Conservation (phyloP, 768 basidiomycete species). For the Amyloporia xantha region DNA sequence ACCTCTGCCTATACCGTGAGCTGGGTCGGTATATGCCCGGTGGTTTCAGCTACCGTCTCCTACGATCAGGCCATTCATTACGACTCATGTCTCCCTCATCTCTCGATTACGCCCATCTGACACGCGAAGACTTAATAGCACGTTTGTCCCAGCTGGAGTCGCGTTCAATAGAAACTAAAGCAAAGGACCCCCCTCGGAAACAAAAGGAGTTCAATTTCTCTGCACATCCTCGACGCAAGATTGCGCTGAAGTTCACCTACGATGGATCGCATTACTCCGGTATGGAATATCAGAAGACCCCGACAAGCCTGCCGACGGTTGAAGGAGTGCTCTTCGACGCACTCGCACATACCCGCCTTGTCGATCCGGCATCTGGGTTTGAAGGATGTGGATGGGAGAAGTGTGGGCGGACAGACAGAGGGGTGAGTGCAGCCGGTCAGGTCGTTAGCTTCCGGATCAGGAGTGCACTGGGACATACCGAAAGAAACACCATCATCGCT, state of each 20-base stretch:
- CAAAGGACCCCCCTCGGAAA: conserved; percentile 15
- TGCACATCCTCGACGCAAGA: conserved; percentile 72
- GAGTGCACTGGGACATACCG: conserved; percentile 42
- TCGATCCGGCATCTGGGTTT: conserved; percentile 66
- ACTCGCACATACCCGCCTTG: conserved; percentile 66
- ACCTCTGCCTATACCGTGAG: too few species aligned
- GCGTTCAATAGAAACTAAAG: conserved; percentile 16
- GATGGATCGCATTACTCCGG: conserved; percentile 91
- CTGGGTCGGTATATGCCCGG: conserved; percentile 26
- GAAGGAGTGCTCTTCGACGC: conserved; percentile 83
- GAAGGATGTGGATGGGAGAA: conserved; percentile 87
- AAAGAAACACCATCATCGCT: neutral
- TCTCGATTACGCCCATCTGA: conserved; percentile 44
- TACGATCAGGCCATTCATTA: conserved; percentile 23
- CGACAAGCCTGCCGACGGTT: conserved; percentile 80
- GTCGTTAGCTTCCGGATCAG: conserved; percentile 90
- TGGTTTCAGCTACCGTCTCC: conserved; percentile 29
- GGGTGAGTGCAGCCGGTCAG: conserved; percentile 92
- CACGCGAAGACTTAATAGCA: conserved; percentile 65
- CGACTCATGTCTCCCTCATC: conserved; percentile 31
- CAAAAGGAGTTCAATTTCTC: conserved; percentile 54
- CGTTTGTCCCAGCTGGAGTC: conserved; percentile 53
- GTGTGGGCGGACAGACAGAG: conserved; percentile 92
- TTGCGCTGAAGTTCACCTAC: conserved; percentile 91
- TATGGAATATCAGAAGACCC: conserved; percentile 69